These are phyloP conservation scores for Ogataea henricii DNA, from an alignment of 805 yeast genomes.

Conservation along the genomic window DNA sequence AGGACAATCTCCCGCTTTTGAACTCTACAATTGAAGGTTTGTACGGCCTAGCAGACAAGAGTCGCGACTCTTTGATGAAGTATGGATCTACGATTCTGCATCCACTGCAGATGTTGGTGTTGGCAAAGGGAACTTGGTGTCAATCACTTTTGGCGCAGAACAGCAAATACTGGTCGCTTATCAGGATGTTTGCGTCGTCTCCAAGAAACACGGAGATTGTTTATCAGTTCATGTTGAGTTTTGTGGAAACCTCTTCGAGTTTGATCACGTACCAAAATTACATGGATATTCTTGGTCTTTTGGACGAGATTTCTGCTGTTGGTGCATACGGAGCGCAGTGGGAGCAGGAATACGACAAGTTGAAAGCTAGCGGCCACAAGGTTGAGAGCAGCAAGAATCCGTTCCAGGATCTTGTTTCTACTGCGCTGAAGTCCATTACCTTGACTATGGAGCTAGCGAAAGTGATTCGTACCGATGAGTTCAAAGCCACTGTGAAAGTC, in stretches of 20 bases:
- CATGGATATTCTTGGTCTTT: conserved; percentile 65
- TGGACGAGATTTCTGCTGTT: conserved; percentile 78
- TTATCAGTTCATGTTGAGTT: conserved; percentile 47
- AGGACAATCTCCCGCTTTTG: conserved; percentile 22
- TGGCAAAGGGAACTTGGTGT: conserved; percentile 46
- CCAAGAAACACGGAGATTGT: conserved; percentile 45
- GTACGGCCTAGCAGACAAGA: conserved; percentile 22
- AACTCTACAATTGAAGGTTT: conserved; percentile 29
- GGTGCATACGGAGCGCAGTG: conserved; percentile 79
- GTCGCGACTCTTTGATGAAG: conserved; percentile 45
- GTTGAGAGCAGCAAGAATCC: conserved; percentile 46
- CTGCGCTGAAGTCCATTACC: conserved; percentile 62
- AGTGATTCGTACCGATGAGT: conserved; percentile 36
- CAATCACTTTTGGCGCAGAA: conserved; percentile 37
- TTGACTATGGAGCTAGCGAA: conserved; percentile 56
- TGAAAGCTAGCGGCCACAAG: conserved; percentile 45
- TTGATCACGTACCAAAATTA: conserved; percentile 53
- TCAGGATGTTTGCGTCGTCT: conserved; percentile 47
- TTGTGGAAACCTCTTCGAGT: conserved; percentile 36
- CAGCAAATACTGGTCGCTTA: conserved; percentile 50
- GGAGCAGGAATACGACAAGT: conserved; percentile 62
- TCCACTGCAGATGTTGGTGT: conserved; percentile 52
- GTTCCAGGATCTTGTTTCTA: conserved; percentile 53
- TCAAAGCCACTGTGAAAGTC: conserved; percentile 33
- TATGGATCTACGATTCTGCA: conserved; percentile 46